phyloP scores from a whole-genome alignment of 148 eudicot species.

The Fallopia convolvulus region DNA sequence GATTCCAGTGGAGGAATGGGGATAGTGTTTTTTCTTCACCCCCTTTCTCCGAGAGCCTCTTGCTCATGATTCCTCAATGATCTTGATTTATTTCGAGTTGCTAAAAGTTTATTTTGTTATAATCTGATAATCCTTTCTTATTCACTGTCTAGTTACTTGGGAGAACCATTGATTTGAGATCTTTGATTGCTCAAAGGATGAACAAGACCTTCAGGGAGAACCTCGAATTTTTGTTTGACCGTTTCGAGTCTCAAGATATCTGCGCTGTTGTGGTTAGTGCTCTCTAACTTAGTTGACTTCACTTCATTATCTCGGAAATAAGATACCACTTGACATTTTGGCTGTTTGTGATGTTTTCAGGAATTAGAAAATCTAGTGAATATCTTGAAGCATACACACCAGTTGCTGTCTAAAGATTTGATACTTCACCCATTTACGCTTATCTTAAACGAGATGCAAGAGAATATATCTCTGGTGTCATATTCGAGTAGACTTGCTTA shows the following conservation, averaged over 20 bases:
- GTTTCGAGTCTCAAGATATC: slow-evolving; percentile 95
- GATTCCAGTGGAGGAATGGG: background rate
- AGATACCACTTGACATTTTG: background rate
- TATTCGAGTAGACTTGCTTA: slow-evolving; percentile 96
- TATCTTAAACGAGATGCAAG: slow-evolving; percentile 92
- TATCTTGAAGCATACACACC: slow-evolving; percentile 75
- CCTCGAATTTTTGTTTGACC: slow-evolving; percentile 83
- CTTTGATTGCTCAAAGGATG: slow-evolving; percentile 83
- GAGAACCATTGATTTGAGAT: slow-evolving; percentile 80
- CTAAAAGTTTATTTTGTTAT: background rate
- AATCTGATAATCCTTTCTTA: background rate
- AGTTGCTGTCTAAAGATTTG: slow-evolving; percentile 65
- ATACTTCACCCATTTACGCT: slow-evolving; percentile 69
- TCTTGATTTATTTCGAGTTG: background rate
- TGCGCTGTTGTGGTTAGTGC: slow-evolving; percentile 81
- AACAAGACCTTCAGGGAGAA: slow-evolving; percentile 90
- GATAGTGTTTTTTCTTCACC: background rate
- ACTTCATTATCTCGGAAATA: background rate
- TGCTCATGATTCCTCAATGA: background rate
- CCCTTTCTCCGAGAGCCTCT: background rate
- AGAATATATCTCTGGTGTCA: slow-evolving; percentile 90
- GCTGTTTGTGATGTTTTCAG: slow-evolving; percentile 33
- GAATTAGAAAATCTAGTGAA: slow-evolving; percentile 84
- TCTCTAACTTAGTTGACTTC: slow-evolving; percentile 2
- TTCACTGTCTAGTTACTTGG: slow-evolving; percentile 59